Evolutionary conservation across 2,329 filamentous ascomycete genomes (phyloP).

Genomic region (Aspergillus ruber): DNA sequence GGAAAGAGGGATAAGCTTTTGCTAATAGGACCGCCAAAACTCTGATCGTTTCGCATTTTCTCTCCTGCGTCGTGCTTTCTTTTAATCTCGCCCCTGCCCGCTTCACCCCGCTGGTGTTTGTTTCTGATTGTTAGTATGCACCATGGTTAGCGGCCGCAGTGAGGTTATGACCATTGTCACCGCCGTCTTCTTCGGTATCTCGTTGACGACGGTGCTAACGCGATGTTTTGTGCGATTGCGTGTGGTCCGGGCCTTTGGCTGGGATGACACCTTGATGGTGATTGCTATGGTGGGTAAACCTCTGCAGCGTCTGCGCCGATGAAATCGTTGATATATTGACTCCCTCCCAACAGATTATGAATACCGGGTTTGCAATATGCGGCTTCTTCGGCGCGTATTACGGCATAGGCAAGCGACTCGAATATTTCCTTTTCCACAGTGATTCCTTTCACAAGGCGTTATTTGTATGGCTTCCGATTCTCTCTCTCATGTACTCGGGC

Average conservation of each 20-base stretch:
- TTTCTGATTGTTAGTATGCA: not conserved
- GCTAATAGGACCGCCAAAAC: not conserved
- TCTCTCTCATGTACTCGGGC: not conserved
- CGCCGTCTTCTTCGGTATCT: constrained; percentile 35
- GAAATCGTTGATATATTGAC: not conserved
- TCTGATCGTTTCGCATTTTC: not conserved
- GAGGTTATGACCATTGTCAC: constrained; percentile 13
- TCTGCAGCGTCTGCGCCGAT: not conserved
- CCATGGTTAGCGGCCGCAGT: constrained; percentile 3
- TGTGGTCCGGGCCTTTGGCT: constrained; percentile 34
- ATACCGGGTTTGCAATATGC: constrained; percentile 21
- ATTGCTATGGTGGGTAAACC: constrained; percentile 24
- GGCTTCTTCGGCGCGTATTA: constrained; percentile 19
- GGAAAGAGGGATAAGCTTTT: not conserved
- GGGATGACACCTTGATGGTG: constrained; percentile 30
- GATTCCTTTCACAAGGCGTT: constrained; percentile 16
- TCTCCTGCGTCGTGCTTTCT: not conserved
- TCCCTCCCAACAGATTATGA: constrained; percentile 13
- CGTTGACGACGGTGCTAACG: constrained; percentile 31
- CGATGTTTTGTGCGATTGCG: constrained; percentile 37
- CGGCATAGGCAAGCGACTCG: constrained; percentile 16
- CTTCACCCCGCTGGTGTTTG: not conserved
- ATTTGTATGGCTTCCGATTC: constrained; percentile 12
- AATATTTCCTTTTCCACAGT: constrained; percentile 13
- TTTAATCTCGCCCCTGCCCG: not conserved